Base-by-base conservation (phyloP, 257 asterid genomes). In the Linaria vulgaris region DNA sequence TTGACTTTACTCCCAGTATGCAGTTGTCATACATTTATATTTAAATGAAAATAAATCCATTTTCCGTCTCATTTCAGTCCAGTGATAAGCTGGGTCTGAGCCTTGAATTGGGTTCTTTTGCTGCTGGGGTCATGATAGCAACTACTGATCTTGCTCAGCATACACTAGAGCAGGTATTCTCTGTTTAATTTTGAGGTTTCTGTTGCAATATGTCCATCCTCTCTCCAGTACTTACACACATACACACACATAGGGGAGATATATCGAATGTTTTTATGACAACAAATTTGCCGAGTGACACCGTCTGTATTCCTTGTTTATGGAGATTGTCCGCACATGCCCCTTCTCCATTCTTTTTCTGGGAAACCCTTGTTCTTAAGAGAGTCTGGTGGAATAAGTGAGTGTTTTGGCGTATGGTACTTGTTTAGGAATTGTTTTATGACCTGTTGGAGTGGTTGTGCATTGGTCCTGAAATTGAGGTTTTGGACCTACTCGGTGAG, bases 91-190 rank as follows among this genome's bases (percentile, higher is more conserved):
- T 88, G 66, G 95, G 96, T 15, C 73, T 88, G 62, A 88, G 95
- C 81, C 87, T 88, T 72, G 96, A 85, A 79, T 77, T 88, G 85
- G 96, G 96, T 67, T 85, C 96, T 65, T 85, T 88, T 75, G 96
- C 89, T 73, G 96, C 96, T 69, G 96, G 96, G 63, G 91, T 88
- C 74, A 85, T 88, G 96, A 88, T 88, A 79, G 83, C 95, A 60
- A 83, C 96, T 56, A 85, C 95, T 48, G 95, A 85, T 77, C 79
- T 78, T 64, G 95, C 86, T 79, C 95, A 81, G 53, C 94, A 83
- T 69, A 88, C 96, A 31, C 91, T 88, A 4, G 95, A 88, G 74
- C 95, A 88, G 83, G 95, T 85, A 68, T 48, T 63, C 52, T 45
- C 12, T 57, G 5, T 22, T 23, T 38, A 38, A 6, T 43, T 30